Conservation (phyloP, 2,329 filamentous ascomycete genomes). For the Neocatenulostroma microsporum region DNA sequence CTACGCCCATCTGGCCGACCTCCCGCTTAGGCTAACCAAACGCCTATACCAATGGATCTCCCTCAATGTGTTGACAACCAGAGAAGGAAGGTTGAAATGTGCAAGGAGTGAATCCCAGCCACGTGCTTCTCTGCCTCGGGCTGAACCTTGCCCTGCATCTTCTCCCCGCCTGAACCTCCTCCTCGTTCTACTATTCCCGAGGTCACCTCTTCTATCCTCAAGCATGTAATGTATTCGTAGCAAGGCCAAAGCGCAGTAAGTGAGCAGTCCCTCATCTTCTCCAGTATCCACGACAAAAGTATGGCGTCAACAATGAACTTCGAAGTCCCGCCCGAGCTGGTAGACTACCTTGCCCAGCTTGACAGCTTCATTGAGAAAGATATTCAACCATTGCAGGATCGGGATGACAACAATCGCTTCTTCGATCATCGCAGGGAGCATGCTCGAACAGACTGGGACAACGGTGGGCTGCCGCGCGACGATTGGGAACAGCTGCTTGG, state of each 20-base stretch:
- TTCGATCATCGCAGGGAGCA: slow-evolving; percentile 59
- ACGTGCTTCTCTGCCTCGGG: too few species aligned
- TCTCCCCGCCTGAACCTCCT: too few species aligned
- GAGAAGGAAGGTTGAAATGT: too few species aligned
- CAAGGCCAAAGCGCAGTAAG: not conserved
- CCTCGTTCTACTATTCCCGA: slow-evolving; percentile 1
- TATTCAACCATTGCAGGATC: slow-evolving; percentile 49
- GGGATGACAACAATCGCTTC: slow-evolving; percentile 55
- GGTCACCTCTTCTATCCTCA: not conserved
- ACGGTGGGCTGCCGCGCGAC: slow-evolving; percentile 47
- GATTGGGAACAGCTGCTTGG: slow-evolving; percentile 53
- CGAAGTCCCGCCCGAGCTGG: slow-evolving; percentile 46
- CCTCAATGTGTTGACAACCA: too few species aligned
- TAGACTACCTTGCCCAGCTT: slow-evolving; percentile 42
- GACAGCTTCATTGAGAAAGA: slow-evolving; percentile 50
- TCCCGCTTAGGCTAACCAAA: too few species aligned
- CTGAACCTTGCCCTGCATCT: too few species aligned
- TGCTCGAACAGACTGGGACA: slow-evolving; percentile 54
- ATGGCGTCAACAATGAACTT: slow-evolving; percentile 42
- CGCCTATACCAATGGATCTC: too few species aligned
- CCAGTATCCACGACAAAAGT: too few species aligned
- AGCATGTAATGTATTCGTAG: not conserved
- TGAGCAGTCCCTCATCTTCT: not conserved
- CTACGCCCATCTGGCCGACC: too few species aligned
- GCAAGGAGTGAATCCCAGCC: too few species aligned